These are phyloP conservation scores for Simplicillium sp. DNA, from an alignment of 2,329 filamentous ascomycete genomes.

Conservation along the genomic window DNA sequence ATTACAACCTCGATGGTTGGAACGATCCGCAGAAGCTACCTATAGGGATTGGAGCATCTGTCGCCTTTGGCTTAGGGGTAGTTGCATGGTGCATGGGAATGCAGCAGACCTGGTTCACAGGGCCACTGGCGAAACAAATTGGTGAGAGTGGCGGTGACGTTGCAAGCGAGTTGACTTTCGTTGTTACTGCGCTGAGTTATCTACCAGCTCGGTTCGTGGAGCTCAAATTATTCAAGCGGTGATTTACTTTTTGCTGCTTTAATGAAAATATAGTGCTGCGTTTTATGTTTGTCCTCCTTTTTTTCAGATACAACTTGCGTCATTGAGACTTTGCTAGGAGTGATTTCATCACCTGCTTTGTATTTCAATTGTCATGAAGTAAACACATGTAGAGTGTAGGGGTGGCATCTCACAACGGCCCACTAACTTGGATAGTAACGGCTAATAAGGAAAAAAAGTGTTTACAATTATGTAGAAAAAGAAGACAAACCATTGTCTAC, in stretches of 20 bases:
- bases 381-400: no score
- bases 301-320: no score
- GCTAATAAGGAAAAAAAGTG: no score
- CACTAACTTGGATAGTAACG: no score
- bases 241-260: not conserved
- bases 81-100: conserved; percentile 42
- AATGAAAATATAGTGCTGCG: no score
- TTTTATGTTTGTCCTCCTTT: no score
- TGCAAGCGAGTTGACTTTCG: conserved; percentile 31
- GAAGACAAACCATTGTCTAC: no score
- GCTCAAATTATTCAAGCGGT: conserved; percentile 13
- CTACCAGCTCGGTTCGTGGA: conserved; percentile 30
- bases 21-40: conserved; percentile 31
- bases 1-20: conserved; percentile 34
- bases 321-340: no score
- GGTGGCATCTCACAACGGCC: no score
- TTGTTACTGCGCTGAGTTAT: conserved; percentile 29
- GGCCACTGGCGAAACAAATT: conserved; percentile 42
- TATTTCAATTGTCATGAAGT: no score
- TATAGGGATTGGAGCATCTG: conserved; percentile 29
- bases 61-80: conserved; percentile 30
- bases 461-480: no score
- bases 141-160: conserved; percentile 53
- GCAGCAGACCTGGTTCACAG: conserved; percentile 45
- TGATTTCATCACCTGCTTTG: no score